Evolutionary conservation across 805 yeast species (phyloP).

Genomic region (Lachancea fermentati): DNA sequence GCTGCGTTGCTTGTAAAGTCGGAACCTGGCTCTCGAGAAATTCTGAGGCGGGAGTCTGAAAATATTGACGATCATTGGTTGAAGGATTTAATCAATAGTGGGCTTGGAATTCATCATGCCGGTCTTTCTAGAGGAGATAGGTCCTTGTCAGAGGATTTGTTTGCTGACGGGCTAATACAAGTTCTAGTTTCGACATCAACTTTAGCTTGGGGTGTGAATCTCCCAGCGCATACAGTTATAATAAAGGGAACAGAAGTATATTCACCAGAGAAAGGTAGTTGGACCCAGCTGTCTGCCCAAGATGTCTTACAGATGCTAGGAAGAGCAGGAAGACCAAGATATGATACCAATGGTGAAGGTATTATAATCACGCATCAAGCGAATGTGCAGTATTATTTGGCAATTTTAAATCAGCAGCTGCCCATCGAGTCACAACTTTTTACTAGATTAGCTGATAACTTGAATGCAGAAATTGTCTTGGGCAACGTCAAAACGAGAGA

Average conservation of each 20-base stretch:
- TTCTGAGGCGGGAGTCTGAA: conserved; percentile 59
- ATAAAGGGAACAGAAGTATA: conserved; percentile 92
- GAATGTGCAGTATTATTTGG: conserved; percentile 82
- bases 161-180: conserved; percentile 82
- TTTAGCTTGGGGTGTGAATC: conserved; percentile 94
- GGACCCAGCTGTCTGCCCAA: conserved; percentile 92
- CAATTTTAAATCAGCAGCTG: conserved; percentile 82
- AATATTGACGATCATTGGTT: conserved; percentile 48
- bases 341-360: conserved; percentile 90
- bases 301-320: conserved; percentile 97
- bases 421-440: conserved; percentile 89
- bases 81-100: conserved; percentile 56
- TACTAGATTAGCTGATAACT: conserved; percentile 58
- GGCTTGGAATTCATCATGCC: conserved; percentile 91
- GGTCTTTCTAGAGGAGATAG: conserved; percentile 73
- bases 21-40: conserved; percentile 52
- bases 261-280: conserved; percentile 81
- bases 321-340: conserved; percentile 95
- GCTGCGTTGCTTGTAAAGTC: conserved; percentile 40
- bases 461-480: conserved; percentile 82
- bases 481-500: conserved; percentile 56
- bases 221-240: conserved; percentile 92
- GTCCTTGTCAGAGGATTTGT: conserved; percentile 72
- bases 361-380: conserved; percentile 82
- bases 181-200: conserved; percentile 89